Evolutionary conservation across 2,329 filamentous ascomycete genomes (phyloP).

Genomic region (Microdochium nivale): DNA sequence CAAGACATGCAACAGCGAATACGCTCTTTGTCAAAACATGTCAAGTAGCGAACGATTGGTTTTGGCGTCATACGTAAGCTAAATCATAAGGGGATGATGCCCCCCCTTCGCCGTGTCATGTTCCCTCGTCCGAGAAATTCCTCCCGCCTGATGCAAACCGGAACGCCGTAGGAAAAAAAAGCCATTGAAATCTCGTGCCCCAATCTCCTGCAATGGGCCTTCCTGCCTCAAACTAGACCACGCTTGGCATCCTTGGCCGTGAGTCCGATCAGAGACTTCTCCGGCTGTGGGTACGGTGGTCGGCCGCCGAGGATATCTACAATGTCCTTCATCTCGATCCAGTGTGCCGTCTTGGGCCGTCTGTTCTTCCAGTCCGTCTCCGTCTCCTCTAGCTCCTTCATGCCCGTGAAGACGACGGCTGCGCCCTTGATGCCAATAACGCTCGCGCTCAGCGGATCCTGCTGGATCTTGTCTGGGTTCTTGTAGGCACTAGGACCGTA

Average conservation of each 20-base stretch:
- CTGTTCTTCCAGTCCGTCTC: slow-evolving; percentile 93
- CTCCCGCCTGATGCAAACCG: no score
- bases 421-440: slow-evolving; percentile 93
- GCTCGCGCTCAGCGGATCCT: slow-evolving; percentile 62
- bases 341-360: slow-evolving; percentile 76
- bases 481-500: slow-evolving; percentile 59
- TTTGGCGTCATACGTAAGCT: no score
- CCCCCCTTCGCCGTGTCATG: no score
- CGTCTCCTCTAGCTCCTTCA: slow-evolving; percentile 70
- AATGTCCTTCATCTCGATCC: slow-evolving; percentile 69
- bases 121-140: no score
- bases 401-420: slow-evolving; percentile 76
- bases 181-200: no score
- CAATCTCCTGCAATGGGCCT: no score
- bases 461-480: slow-evolving; percentile 52
- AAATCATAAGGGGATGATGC: no score
- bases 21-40: no score
- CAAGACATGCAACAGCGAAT: no score
- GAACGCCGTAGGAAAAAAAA: no score
- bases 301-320: slow-evolving; percentile 81
- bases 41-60: no score
- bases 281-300: slow-evolving; percentile 41
- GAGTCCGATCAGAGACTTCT: slow-evolving; percentile 39
- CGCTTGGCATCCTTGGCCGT: slow-evolving; percentile 54
- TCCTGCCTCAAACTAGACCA: slow-evolving; percentile 32